Conservation (phyloP, 495 filamentous ascomycete species). For the Penicillium paxilli region DNA sequence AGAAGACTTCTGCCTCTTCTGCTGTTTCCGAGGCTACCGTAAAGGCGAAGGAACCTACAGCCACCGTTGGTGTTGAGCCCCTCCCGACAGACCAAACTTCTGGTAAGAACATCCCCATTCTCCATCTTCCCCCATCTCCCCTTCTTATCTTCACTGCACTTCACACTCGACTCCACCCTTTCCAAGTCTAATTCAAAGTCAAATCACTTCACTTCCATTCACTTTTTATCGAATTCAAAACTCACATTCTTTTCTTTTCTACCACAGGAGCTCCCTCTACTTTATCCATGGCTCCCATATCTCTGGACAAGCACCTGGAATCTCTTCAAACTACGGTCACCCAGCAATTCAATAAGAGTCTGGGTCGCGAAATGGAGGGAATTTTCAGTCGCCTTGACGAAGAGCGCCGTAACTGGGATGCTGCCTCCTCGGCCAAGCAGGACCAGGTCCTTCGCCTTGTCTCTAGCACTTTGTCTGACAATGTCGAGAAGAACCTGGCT, state of each 20-base stretch:
- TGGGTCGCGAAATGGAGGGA: conserved; percentile 57
- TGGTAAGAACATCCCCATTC: conserved; percentile 18
- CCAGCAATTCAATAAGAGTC: conserved; percentile 53
- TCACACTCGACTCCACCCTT: no score
- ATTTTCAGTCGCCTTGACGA: conserved; percentile 64
- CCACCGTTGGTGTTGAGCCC: conserved; percentile 18
- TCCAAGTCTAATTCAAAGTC: no score
- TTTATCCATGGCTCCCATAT: conserved; percentile 19
- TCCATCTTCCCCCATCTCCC: not conserved
- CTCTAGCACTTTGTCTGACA: conserved; percentile 82
- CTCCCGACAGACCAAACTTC: conserved; percentile 7
- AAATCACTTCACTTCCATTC: no score
- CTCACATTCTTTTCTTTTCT: no score
- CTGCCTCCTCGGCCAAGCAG: conserved; percentile 66
- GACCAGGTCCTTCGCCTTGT: conserved; percentile 83
- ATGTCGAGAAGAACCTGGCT: conserved; percentile 77
- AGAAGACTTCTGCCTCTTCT: conserved; percentile 31
- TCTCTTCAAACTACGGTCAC: conserved; percentile 56
- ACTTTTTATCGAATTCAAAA: no score
- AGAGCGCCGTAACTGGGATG: conserved; percentile 64
- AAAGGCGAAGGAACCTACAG: conserved; percentile 31
- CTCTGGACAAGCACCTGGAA: conserved; percentile 53
- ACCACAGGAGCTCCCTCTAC: not conserved
- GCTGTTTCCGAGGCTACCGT: conserved; percentile 34
- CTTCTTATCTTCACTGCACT: not conserved